Base-by-base conservation (phyloP, 495 filamentous ascomycete species). In the Lepraria neglecta region DNA sequence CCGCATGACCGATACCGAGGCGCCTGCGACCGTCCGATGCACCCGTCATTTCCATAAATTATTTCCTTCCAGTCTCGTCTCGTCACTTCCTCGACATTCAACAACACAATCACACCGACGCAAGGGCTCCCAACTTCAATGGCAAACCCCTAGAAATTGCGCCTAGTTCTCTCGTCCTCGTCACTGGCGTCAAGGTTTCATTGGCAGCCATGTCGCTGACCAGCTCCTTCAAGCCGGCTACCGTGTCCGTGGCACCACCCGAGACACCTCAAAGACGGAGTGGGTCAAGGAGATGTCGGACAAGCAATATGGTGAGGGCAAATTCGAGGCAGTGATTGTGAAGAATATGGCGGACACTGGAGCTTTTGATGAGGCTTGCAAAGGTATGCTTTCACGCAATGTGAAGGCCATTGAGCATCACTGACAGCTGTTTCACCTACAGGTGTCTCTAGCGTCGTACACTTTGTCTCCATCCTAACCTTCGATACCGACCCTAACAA, bases 121-220 rank as follows among this genome's bases (percentile, higher is more conserved):
- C 14, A 15, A 50, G 55, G 56, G n/a, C 43, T 42, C 51, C 43
- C 30, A 51, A 44, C 33, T 19, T 53, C 6, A 42, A 61, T 1
- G 52, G 58, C 52, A 58, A 19, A 45, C 28, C 51, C 31, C 57
- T 48, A 19, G 59, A 42, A 1, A 59, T 62, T 3, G 24, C 58
- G 9, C 27, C 24, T 21, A 24, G 48, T 10, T 65, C 63, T 61
- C 7, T 67, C 19, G 64, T 78, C 63, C 72, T 84, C 19, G 75
- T 87, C 33, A 86, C 81, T 5, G 81, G 81, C n/a, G 75, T 70
- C 27, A 84, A 79, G 82, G 82, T 53, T 81, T 74, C 61, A 79
- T 85, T 59, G 82, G 68, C 21, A 78, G 76, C 33, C 78, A 85
- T 58, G 67, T 79, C 21, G 73, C 73, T 54, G 71, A 82, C 66